These are phyloP conservation scores for Mallotus repandus DNA, from an alignment of 441 rosid genomes.

Conservation along the genomic window DNA sequence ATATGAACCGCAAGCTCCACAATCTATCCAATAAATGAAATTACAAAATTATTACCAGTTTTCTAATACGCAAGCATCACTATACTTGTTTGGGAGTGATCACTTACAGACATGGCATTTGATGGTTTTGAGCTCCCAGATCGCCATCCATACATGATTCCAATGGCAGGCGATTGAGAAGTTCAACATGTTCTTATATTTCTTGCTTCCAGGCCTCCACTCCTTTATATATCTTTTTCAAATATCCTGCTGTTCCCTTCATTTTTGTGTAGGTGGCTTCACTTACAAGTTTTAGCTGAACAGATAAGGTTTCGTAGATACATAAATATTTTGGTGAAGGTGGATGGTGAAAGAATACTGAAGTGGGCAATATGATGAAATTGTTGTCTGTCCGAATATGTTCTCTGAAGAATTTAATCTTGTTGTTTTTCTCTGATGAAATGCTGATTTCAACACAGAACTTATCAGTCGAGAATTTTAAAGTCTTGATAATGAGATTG, in stretches of 20 bases:
- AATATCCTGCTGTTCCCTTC: conserved; percentile 6
- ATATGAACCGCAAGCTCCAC: conserved; percentile 85
- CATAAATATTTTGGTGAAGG: neutral
- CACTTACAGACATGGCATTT: conserved; percentile 66
- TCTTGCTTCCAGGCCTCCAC: neutral
- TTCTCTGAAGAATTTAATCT: conserved; percentile 4
- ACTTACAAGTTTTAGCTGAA: neutral
- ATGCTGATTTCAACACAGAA: neutral
- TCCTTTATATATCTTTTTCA: neutral
- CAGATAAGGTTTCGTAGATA: neutral
- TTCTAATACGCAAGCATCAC: too few species aligned
- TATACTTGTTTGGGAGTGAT: neutral
- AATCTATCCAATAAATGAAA: conserved; percentile 31
- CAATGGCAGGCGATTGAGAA: conserved; percentile 4
- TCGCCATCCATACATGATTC: conserved; percentile 53
- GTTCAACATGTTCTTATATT: conserved; percentile 5
- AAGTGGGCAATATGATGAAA: conserved; percentile 19
- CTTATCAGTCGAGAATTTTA: neutral
- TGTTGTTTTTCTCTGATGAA: neutral
- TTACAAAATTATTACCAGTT: neutral
- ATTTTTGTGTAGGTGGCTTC: neutral
- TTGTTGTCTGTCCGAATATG: conserved; percentile 24
- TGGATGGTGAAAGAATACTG: conserved; percentile 17
- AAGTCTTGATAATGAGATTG: too few species aligned
- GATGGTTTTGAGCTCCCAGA: conserved; percentile 45